Evolutionary conservation across 139 green algal genomes (phyloP), one percentile per base, ranked within the genome.

Genomic region (Chlorella vulgaris): DNA sequence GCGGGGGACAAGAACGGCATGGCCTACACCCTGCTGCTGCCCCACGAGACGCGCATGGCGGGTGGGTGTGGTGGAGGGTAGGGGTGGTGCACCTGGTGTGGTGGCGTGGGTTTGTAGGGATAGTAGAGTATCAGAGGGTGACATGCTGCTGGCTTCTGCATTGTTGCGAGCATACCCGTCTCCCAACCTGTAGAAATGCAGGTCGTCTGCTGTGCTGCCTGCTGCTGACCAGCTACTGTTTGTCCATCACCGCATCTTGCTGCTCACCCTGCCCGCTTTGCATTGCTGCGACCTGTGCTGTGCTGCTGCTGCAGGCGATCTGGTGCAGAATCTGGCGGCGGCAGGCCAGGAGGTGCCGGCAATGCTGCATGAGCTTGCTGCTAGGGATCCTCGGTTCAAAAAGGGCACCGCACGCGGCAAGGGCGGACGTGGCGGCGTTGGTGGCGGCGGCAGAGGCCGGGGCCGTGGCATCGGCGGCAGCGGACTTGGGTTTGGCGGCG

Each of bases 1-100:
- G 96, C 96, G 4, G 96, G 96, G 22, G 94, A 98, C 85, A 97
- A 94, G 88, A 95, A 97, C 58, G 96, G 97, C 21, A 55, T 86
- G 4, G 95, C 96, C 7, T 90, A 93, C 69, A 96, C 93, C 6
- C 90, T 99, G 81, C 74, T 99, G 69, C 87, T 91, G 62, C 86
- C 88, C 35, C 86, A 80, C 28, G 89, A 97, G 66, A 78, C 86
- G 31, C 85, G 88, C 15, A 93, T 51, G 13, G 70, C 70, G 26
- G 50, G 70, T 63, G 31, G 19, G 69, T 58, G 36, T n/a, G n/a
- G n/a, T n/a, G n/a, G n/a, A n/a, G n/a, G n/a, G n/a, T n/a, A n/a
- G n/a, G n/a, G n/a, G n/a, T n/a, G n/a, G n/a, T n/a, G n/a, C n/a
- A n/a, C n/a, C n/a, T n/a, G n/a, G n/a, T n/a, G n/a, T n/a, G n/a